Conservation (phyloP, 164 flowering plant species). For the Piper betle region DNA sequence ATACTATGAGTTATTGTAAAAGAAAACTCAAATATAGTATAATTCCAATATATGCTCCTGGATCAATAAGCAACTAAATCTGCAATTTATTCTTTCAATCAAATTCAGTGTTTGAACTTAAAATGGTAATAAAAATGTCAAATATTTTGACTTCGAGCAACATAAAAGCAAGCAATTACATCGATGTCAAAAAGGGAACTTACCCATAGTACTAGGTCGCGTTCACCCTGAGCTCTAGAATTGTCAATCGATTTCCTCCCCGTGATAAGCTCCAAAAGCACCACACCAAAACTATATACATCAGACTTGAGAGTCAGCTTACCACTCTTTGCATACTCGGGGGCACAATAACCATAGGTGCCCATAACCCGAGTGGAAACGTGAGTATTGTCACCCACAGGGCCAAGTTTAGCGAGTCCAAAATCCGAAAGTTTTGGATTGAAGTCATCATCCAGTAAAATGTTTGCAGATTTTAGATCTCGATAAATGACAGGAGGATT, state of each 20-base stretch:
- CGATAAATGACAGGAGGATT: slow-evolving; percentile 68
- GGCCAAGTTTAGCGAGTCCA: slow-evolving; percentile 82
- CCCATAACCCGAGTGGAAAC: slow-evolving; percentile 78
- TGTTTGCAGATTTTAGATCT: slow-evolving; percentile 77
- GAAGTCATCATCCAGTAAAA: slow-evolving; percentile 62
- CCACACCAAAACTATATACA: slow-evolving; percentile 75
- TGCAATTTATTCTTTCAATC: too few relatives aligned
- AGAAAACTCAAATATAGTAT: too few relatives aligned
- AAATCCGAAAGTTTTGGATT: slow-evolving; percentile 73
- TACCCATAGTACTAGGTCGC: slow-evolving; percentile 66
- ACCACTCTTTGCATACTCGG: slow-evolving; percentile 75
- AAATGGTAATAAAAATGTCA: too few relatives aligned
- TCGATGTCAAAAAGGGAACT: slow-evolving; percentile 10
- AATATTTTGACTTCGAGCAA: too few relatives aligned
- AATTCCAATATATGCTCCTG: too few relatives aligned
- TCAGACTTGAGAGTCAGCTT: slow-evolving; percentile 63
- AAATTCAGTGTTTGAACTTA: too few relatives aligned
- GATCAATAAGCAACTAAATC: too few relatives aligned
- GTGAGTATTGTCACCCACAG: slow-evolving; percentile 73
- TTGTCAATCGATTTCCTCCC: slow-evolving; percentile 65
- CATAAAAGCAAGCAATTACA: background rate
- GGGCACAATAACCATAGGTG: slow-evolving; percentile 73
- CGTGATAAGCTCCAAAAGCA: slow-evolving; percentile 65
- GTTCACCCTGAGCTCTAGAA: slow-evolving; percentile 40
- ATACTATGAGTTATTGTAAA: too few relatives aligned